phyloP scores from a whole-genome alignment of 2,329 filamentous ascomycete species.

The Phoma sp. region DNA sequence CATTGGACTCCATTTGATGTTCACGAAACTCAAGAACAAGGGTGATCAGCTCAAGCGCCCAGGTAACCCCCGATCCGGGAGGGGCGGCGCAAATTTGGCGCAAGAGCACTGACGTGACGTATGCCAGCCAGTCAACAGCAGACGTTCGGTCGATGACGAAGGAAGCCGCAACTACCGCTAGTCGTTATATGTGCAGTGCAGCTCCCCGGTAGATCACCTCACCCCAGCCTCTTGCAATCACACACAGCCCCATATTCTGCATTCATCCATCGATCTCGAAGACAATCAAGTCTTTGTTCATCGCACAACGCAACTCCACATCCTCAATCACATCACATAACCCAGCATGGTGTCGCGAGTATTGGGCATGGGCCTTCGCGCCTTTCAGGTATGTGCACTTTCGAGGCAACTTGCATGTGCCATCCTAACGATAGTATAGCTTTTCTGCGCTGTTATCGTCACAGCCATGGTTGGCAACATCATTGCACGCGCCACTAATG shows the following conservation, averaged over 20 bases:
- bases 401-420: background rate
- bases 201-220: conserved; percentile 15
- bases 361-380: conserved; percentile 51
- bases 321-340: conserved; percentile 16
- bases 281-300: background rate
- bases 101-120: conserved; percentile 14
- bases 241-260: conserved; percentile 3
- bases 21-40: conserved; percentile 9
- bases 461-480: conserved; percentile 70
- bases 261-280: background rate
- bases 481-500: conserved; percentile 60
- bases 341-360: conserved; percentile 51
- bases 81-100: conserved; percentile 4
- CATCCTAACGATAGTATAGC: conserved; percentile 49
- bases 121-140: conserved; percentile 14
- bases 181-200: conserved; percentile 16
- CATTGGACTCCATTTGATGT: conserved; percentile 7
- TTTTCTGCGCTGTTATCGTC: conserved; percentile 66
- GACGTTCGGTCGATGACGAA: conserved; percentile 18
- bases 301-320: conserved; percentile 6
- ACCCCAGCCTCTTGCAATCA: conserved; percentile 8
- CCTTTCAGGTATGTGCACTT: conserved; percentile 48
- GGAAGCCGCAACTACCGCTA: conserved; percentile 19
- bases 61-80: conserved; percentile 14
- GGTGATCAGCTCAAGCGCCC: conserved; percentile 16